Conservation (phyloP, 202 grass and related monocot species). For the Setaria italica region DNA sequence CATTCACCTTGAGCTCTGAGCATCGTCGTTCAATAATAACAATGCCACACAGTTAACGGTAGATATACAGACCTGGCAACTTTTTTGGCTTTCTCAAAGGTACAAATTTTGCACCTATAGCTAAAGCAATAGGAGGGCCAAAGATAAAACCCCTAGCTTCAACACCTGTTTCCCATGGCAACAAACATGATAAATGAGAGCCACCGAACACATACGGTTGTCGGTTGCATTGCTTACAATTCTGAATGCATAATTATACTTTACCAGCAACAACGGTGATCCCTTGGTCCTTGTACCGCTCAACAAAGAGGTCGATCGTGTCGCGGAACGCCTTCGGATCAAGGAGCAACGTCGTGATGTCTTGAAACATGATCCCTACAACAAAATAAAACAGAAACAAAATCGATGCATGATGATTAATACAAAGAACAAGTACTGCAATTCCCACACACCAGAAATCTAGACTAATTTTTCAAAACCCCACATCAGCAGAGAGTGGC, state of each 20-base stretch:
- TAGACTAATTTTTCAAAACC: background rate
- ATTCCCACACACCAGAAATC: background rate
- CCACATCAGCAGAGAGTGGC: background rate
- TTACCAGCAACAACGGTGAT: slow-evolving; percentile 87
- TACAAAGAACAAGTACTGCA: background rate
- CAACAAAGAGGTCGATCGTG: slow-evolving; percentile 85
- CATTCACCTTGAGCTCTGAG: background rate
- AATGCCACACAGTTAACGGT: background rate
- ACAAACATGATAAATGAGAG: slow-evolving; percentile 22
- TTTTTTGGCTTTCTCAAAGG: slow-evolving; percentile 99
- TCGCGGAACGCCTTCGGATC: slow-evolving; percentile 75
- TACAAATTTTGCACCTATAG: slow-evolving; percentile 94
- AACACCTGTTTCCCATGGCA: slow-evolving; percentile 64
- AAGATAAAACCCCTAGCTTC: slow-evolving; percentile 99
- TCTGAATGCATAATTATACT: background rate
- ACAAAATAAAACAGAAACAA: background rate
- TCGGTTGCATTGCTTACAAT: background rate
- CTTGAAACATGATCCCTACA: slow-evolving; percentile 87
- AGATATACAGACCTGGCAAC: slow-evolving; percentile 69
- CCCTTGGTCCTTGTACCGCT: slow-evolving; percentile 74
- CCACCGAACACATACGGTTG: background rate
- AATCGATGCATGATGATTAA: background rate
- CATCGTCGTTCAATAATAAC: background rate
- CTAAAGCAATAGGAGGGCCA: slow-evolving; percentile 92
- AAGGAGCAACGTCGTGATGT: slow-evolving; percentile 91